Evolutionary conservation across 768 basidiomycete species (phyloP).

Genomic region (Rhodotorula babjevae): DNA sequence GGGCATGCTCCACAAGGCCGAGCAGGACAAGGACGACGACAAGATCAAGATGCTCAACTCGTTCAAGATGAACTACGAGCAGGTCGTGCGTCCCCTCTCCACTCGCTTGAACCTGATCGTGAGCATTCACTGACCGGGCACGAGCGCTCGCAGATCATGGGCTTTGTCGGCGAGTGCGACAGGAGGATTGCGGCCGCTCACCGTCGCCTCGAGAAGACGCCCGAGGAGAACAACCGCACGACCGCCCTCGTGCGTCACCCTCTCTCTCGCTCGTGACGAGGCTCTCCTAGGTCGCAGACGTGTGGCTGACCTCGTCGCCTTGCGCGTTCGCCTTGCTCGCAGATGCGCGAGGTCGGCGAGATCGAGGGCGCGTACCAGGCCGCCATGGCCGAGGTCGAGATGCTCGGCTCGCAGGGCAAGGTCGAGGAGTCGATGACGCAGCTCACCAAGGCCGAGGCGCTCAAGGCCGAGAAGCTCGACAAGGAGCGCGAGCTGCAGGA

Average conservation of each 20-base stretch:
- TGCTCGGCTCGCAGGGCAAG: conserved; percentile 91
- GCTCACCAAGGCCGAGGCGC: conserved; percentile 91
- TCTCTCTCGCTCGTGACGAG: too few relatives aligned
- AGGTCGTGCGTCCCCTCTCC: conserved; percentile 9
- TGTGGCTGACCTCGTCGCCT: too few relatives aligned
- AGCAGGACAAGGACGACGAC: conserved; percentile 63
- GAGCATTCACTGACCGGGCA: background rate
- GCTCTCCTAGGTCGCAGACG: too few relatives aligned
- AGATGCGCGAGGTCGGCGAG: conserved; percentile 99
- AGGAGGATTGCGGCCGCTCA: conserved; percentile 89
- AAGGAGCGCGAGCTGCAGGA: conserved; percentile 97
- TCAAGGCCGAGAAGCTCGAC: conserved; percentile 91
- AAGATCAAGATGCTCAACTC: conserved; percentile 44
- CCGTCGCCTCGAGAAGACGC: conserved; percentile 93
- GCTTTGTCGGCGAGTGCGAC: conserved; percentile 98
- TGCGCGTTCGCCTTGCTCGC: background rate
- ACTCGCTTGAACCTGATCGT: background rate
- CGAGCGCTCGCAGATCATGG: conserved; percentile 62
- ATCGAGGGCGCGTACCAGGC: conserved; percentile 98
- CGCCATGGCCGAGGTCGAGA: conserved; percentile 96
- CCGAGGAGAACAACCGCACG: conserved; percentile 98
- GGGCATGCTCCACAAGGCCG: conserved; percentile 52
- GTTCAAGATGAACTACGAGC: conserved; percentile 37
- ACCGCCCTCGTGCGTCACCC: conserved; percentile 70
- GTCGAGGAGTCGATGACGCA: conserved; percentile 98